Conservation (phyloP, 768 basidiomycete genomes). For the Collybia mongolica region DNA sequence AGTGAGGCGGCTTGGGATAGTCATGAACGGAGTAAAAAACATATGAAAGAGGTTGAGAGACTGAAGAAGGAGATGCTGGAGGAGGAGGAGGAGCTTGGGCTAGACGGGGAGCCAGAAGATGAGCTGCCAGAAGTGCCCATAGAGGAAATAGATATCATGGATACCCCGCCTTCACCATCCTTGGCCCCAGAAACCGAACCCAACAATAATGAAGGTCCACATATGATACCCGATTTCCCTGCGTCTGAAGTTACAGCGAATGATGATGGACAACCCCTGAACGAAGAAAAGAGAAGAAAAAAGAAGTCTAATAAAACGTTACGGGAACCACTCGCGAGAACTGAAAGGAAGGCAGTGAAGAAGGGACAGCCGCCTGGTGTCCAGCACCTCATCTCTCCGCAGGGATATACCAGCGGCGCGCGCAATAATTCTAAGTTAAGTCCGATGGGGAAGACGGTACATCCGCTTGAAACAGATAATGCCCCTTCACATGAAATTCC, state of each 20-base stretch:
- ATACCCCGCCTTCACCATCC: not conserved
- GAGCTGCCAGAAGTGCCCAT: not conserved
- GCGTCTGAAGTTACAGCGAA: not conserved
- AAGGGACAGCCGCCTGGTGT: conserved; percentile 14
- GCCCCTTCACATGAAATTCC: not conserved
- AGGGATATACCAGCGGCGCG: not conserved
- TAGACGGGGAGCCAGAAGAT: conserved; percentile 21
- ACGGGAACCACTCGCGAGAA: not conserved
- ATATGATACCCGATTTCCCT: conserved; percentile 1
- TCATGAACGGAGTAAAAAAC: conserved; percentile 95
- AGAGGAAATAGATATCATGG: not conserved
- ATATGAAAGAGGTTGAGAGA: conserved; percentile 81
- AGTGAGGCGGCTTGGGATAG: conserved; percentile 95
- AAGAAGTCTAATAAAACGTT: conserved; percentile 7
- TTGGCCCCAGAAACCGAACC: conserved; percentile 3
- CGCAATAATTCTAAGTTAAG: not conserved
- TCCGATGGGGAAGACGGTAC: not conserved
- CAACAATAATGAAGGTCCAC: not conserved
- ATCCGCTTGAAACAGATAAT: not conserved
- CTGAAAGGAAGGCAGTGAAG: conserved; percentile 6
- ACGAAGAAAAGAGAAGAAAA: conserved; percentile 7
- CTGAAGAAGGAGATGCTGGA: conserved; percentile 74
- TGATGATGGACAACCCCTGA: conserved; percentile 3
- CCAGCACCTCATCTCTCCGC: not conserved
- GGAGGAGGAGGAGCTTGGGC: conserved; percentile 65